Evolutionary conservation across 495 filamentous ascomycete species (phyloP).

Genomic region (Neurospora sp.): DNA sequence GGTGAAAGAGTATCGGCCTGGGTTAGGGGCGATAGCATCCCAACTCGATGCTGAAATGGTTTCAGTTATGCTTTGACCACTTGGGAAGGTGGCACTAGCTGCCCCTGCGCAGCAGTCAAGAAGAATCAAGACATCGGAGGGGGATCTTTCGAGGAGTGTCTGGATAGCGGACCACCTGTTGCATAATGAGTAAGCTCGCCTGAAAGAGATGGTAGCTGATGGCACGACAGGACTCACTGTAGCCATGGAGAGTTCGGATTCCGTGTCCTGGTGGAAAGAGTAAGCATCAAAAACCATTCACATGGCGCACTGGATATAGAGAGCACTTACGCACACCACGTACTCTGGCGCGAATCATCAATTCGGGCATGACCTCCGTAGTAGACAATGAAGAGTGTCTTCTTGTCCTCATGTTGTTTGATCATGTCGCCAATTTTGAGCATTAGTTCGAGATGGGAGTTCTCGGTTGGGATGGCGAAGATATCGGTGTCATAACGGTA

Average conservation of each 20-base stretch:
- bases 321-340: conserved; percentile 39
- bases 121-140: conserved; percentile 42
- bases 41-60: conserved; percentile 44
- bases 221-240: conserved; percentile 14
- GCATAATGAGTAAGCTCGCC: neutral
- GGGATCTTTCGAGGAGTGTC: conserved; percentile 40
- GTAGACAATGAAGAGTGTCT: conserved; percentile 43
- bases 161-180: conserved; percentile 44
- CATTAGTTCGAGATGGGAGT: conserved; percentile 40
- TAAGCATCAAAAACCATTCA: neutral
- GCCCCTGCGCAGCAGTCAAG: conserved; percentile 45
- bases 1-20: conserved; percentile 42
- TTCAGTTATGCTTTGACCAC: conserved; percentile 39
- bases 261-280: conserved; percentile 16
- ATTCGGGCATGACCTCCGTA: conserved; percentile 45
- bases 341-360: conserved; percentile 40
- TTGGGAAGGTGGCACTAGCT: conserved; percentile 38
- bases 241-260: conserved; percentile 33
- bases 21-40: conserved; percentile 41
- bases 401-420: conserved; percentile 36
- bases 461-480: conserved; percentile 41
- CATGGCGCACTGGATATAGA: neutral
- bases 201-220: neutral
- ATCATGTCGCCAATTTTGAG: conserved; percentile 38
- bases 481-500: conserved; percentile 39